Conservation (phyloP, 2,329 filamentous ascomycete species). For the Curvularia verruculosa region DNA sequence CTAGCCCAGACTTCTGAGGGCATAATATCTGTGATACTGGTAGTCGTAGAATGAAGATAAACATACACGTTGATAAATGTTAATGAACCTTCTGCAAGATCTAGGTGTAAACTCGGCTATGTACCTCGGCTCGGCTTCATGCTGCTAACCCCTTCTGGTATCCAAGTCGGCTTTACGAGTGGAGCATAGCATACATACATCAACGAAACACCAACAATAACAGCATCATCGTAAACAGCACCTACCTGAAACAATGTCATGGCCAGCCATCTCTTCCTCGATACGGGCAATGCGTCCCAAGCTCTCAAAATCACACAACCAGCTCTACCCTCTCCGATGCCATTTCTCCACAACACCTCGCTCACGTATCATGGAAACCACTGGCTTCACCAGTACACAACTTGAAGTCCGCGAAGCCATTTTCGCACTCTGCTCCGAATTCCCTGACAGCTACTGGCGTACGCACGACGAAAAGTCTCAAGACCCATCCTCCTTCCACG, state of each 20-base stretch:
- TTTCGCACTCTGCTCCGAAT: conserved; percentile 69
- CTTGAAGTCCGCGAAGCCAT: conserved; percentile 74
- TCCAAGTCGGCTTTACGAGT: conserved; percentile 9
- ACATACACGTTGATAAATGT: no score
- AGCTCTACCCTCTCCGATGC: background rate
- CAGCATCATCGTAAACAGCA: background rate
- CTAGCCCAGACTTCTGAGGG: no score
- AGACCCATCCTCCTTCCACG: conserved; percentile 78
- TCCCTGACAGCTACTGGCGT: conserved; percentile 77
- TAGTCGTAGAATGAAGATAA: no score
- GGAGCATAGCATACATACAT: background rate
- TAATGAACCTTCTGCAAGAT: background rate
- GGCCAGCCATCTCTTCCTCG: no score
- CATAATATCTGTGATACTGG: no score
- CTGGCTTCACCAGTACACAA: conserved; percentile 75
- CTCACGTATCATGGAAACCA: conserved; percentile 69
- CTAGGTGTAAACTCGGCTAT: background rate
- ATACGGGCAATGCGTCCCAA: background rate
- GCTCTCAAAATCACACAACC: background rate
- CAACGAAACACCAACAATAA: background rate
- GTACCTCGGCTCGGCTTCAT: background rate
- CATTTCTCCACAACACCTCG: conserved; percentile 41
- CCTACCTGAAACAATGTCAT: background rate
- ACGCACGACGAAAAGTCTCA: conserved; percentile 71
- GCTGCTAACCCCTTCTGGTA: background rate